A percentile compares a stretch with the other conserved stretches of the same genome.
Conservation (phyloP, 1,284 basidiomycete species). For the Anthracocystis walkeri region DNA sequence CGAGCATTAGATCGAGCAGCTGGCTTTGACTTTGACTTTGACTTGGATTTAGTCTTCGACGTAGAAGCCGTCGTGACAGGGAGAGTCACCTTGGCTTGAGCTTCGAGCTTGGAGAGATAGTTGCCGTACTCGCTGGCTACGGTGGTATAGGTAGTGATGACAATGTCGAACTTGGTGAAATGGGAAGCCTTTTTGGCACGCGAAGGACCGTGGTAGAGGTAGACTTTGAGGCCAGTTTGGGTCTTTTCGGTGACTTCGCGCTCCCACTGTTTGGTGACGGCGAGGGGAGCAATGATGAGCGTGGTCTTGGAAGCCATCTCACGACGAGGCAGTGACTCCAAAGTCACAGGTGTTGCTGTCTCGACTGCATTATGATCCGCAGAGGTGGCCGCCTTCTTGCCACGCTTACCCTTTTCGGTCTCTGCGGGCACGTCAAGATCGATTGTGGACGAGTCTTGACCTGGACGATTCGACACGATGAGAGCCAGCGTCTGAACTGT, state of each 20-base stretch:
- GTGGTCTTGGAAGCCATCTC: constrained; percentile 48
- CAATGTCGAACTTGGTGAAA: constrained; percentile 58
- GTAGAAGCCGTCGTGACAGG: constrained; percentile 6
- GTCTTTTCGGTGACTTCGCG: constrained; percentile 85
- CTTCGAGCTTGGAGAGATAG: constrained; percentile 30
- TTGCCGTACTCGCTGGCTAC: constrained; percentile 55
- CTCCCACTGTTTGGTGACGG: constrained; percentile 91
- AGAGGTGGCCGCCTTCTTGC: constrained; percentile 13
- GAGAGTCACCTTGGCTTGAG: constrained; percentile 16
- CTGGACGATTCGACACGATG: constrained; percentile 90
- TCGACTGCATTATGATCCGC: constrained; percentile 4
- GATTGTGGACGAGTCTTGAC: constrained; percentile 79
- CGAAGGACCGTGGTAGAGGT: constrained; percentile 63
- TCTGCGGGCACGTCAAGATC: constrained; percentile 72
- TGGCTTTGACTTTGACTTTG: constrained; percentile 15
- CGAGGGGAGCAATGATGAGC: constrained; percentile 71
- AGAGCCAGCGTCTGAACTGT: constrained; percentile 93
- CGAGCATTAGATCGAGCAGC: constrained; percentile 13
- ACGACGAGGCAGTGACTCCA: constrained; percentile 23
- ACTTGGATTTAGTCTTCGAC: constrained; percentile 19
- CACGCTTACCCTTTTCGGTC: constrained; percentile 12
- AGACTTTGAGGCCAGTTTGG: constrained; percentile 56
- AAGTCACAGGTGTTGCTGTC: constrained; percentile 3
- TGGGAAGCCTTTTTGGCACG: constrained; percentile 51
- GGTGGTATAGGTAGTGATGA: constrained; percentile 66